phyloP scores from a whole-genome alignment of 2,329 filamentous ascomycete genomes.

The Aspergillus caelatus region DNA sequence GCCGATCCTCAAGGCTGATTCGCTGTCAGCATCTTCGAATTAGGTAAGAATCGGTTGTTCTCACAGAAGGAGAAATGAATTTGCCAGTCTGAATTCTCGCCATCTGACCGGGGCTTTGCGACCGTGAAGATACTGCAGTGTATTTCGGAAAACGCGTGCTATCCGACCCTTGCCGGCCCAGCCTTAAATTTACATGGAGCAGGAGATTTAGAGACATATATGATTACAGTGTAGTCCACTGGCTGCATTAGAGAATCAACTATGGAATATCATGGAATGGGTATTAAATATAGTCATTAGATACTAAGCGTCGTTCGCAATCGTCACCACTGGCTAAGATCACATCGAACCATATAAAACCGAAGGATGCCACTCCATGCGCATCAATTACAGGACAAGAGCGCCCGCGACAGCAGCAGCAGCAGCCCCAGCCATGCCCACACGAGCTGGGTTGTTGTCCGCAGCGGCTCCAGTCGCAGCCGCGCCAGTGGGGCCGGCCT shows the following conservation, averaged over 20 bases:
- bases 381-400: not conserved
- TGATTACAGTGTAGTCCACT: not conserved
- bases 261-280: not conserved
- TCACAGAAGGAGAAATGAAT: too few species aligned
- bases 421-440: conserved; percentile 16
- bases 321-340: too few species aligned
- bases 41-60: not conserved
- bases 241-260: not conserved
- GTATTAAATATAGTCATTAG: not conserved
- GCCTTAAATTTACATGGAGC: not conserved
- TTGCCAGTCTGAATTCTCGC: too few species aligned
- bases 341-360: too few species aligned
- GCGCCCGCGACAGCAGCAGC: conserved; percentile 43
- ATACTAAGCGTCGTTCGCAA: not conserved
- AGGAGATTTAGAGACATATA: not conserved
- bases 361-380: too few species aligned
- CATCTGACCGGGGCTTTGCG: not conserved
- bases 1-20: not conserved
- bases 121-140: not conserved
- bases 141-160: too few species aligned
- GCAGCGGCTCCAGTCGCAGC: conserved; percentile 11
- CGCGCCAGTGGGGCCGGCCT: conserved; percentile 12
- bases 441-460: conserved; percentile 2
- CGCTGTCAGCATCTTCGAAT: not conserved
- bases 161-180: too few species aligned